phyloP scores from a whole-genome alignment of 1,284 basidiomycete genomes.

The Sphagnurus paluster region DNA sequence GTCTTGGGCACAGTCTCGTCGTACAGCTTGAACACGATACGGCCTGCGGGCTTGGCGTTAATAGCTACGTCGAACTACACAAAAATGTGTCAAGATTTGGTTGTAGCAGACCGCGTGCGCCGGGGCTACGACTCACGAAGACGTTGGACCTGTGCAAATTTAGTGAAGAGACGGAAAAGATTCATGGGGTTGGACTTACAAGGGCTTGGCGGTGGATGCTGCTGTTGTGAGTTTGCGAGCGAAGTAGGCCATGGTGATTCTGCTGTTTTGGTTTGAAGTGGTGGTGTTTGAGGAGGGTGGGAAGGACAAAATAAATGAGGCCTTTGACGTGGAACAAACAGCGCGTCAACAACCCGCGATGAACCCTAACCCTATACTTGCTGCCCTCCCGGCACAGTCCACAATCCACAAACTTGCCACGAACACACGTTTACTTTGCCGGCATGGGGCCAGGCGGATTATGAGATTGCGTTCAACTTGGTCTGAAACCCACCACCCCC shows the following conservation, averaged over 20 bases:
- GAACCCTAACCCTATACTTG: no score
- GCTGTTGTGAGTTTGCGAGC: conserved; percentile 34
- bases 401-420: no score
- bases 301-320: no score
- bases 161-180: conserved; percentile 11
- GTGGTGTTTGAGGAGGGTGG: no score
- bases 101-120: neutral
- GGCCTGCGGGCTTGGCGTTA: conserved; percentile 64
- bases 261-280: neutral
- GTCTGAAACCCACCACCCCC: no score
- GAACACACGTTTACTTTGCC: no score
- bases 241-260: conserved; percentile 31
- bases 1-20: conserved; percentile 75
- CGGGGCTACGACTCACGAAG: conserved; percentile 40
- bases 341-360: no score
- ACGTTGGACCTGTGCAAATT: conserved; percentile 37
- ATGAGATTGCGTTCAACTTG: no score
- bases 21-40: conserved; percentile 75
- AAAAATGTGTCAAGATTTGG: neutral
- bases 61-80: conserved; percentile 83
- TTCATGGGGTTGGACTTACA: conserved; percentile 31
- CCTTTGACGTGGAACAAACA: no score
- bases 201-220: conserved; percentile 32
- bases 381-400: no score
- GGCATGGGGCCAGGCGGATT: no score